Base-by-base conservation (phyloP, 1,284 basidiomycete species). In the Ceratobasidium sp. region DNA sequence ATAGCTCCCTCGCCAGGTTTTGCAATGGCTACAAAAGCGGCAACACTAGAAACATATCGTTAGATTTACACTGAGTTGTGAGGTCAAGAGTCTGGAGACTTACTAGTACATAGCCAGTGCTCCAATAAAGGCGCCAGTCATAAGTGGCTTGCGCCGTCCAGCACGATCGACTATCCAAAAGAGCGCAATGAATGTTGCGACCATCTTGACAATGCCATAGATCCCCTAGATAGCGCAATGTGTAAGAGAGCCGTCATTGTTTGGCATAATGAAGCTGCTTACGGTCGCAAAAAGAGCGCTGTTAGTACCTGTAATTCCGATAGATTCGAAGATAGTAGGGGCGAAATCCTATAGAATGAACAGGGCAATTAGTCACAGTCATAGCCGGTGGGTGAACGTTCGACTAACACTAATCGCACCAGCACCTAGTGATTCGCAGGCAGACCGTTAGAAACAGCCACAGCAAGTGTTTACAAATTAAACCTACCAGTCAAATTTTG, bases 391-490 rank as follows among this genome's bases (percentile, higher is more conserved):
- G 28, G 82, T 78, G 14, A 76, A 63, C 11, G 78, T 78, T 44
- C 80, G 77, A 3, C 75, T 78, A 35, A 81, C 75, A n/a, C 81
- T 80, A 46, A 83, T 78, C 0, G 76, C 76, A 14, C 61, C 74
- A 77, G 52, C 21, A 83, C 82, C 8, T 83, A 75, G 6, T 38
- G 35, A 38, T 38, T 38, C 35, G 35, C 35, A 4, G 11, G 11
- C 11, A 38, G 11, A 5, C 11, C 11, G 11, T 38, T 38, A 38
- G 35, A 79, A 79, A 0, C 80, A 77, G 2, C 66, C 74, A 73
- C 76, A 80, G 35, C 35, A 38, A 38, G 77, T 80, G 79, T 72
- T 73, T 76, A 38, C 35, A 11, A 38, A 38, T 38, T 11, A 11
- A 38, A 73, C 8, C 74, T 77, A 46, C 80, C 81, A 18, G 78